Evolutionary conservation across 2,329 filamentous ascomycete genomes (phyloP).

Genomic region (Dryadomyces quercus-mongolicae): DNA sequence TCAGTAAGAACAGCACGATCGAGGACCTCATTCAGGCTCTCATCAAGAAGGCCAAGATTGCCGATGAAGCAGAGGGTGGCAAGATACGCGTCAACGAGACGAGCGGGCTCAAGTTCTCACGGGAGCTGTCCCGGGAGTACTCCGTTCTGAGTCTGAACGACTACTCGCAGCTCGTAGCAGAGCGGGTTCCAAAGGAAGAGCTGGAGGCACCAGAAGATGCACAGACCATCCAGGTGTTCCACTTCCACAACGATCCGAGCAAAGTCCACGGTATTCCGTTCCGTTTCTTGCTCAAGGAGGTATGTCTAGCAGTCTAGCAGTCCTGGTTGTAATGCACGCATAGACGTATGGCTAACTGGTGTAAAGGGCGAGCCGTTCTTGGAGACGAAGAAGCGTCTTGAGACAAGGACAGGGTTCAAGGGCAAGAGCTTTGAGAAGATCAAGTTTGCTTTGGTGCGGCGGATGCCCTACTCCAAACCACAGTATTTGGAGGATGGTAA

Average conservation of each 20-base stretch:
- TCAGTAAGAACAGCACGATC: conserved; percentile 74
- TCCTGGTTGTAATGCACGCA: conserved; percentile 11
- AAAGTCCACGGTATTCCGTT: conserved; percentile 85
- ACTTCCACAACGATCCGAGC: conserved; percentile 81
- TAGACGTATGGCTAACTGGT: neutral
- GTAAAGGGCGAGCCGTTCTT: conserved; percentile 73
- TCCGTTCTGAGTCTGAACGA: conserved; percentile 76
- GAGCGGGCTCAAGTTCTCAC: conserved; percentile 72
- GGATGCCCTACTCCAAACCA: conserved; percentile 62
- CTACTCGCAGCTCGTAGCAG: conserved; percentile 70
- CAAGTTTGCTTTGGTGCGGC: conserved; percentile 75
- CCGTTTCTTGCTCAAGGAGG: conserved; percentile 73
- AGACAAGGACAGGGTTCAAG: conserved; percentile 86
- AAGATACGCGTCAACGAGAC: conserved; percentile 73
- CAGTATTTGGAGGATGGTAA: conserved; percentile 80
- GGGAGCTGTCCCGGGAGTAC: conserved; percentile 58
- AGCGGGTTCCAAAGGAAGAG: conserved; percentile 66
- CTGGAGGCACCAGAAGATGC: conserved; percentile 37
- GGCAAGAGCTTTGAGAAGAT: conserved; percentile 98
- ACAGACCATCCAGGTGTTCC: conserved; percentile 67
- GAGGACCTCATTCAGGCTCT: conserved; percentile 66
- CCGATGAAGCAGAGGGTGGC: conserved; percentile 57
- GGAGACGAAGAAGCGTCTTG: conserved; percentile 88
- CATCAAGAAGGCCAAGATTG: conserved; percentile 67
- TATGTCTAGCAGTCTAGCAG: too few species aligned